Base-by-base conservation (phyloP, 306 rosid genomes). In the Aeschynomene evenia region DNA sequence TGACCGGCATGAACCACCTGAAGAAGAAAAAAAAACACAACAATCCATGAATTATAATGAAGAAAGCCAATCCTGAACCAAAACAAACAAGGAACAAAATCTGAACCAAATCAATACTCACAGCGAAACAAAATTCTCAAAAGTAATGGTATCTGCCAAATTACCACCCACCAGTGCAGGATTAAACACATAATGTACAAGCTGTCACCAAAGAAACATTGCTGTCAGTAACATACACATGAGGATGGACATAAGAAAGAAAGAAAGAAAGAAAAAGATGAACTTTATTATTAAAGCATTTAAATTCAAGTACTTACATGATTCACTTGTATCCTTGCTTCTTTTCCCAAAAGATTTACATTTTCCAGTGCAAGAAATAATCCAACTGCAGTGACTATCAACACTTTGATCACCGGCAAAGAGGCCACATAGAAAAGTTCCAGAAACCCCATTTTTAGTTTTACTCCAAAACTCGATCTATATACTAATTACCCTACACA, bases 1-100 rank as follows among this genome's bases (percentile, higher is more conserved):
- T 83, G 53, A 83, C 63, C 18, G 87, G 87, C 87, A 83, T 80
- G 72, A 80, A 83, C 87, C 87, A 83, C 85, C 87, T 83, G 42
- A 37, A 60, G n/a, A 2, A 36, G 14, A 63, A 63, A 16, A 1
- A 46, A 68, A 74, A 63, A 8, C 23, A 42, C 54, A 13, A 67
- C 28, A 75, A 50, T 29, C 33, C 36, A 56, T 55, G 23, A 67
- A 43, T 31, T 26, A 24, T 19, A 64, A 11, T 2, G 6, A 66
- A 73, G 31, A 73, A 42, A 62, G 12, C 42, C 64, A 72, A 62
- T 20, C 49, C 67, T 68, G n/a, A n/a, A n/a, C 28, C 45, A 39
- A n/a, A n/a, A 40, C 6, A 40, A 40, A 13, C 5, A 40, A 40
- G 48, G 0, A 40, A 40, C 48, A 40, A 51, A 28, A 8, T 45